A percentile compares a stretch with the other conserved stretches of the same genome.
Conservation (phyloP, 371 early-diverging fungal species). For the Dinochytrium kinnereticum region DNA sequence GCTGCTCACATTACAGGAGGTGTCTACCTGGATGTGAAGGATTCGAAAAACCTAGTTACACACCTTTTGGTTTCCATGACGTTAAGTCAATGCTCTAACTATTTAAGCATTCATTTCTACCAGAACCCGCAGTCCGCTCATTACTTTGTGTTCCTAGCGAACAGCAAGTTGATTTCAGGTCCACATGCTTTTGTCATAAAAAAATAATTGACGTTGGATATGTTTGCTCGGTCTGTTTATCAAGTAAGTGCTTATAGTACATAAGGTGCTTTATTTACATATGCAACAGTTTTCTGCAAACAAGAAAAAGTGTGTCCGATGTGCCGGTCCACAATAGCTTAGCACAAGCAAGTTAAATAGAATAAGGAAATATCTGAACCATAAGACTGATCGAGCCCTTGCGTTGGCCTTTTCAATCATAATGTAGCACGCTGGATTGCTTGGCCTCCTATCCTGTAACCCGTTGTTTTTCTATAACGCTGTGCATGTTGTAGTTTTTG, state of each 20-base stretch:
- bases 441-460: too few species aligned
- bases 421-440: too few species aligned
- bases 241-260: constrained; percentile 70
- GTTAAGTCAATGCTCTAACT: not conserved
- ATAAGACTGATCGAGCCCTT: too few species aligned
- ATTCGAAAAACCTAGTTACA: constrained; percentile 72
- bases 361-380: too few species aligned
- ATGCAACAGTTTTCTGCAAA: constrained; percentile 9
- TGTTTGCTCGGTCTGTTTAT: constrained; percentile 95
- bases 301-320: not conserved
- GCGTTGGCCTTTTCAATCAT: too few species aligned
- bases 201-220: constrained; percentile 88
- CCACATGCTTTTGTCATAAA: constrained; percentile 97
- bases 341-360: not conserved
- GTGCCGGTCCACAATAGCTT: not conserved
- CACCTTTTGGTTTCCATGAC: constrained; percentile 68
- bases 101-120: constrained; percentile 77
- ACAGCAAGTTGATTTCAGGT: constrained; percentile 89
- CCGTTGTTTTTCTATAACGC: constrained; percentile 21
- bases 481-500: constrained; percentile 65
- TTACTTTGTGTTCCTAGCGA: constrained; percentile 75
- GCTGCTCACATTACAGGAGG: constrained; percentile 92
- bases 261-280: constrained; percentile 6
- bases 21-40: constrained; percentile 68
- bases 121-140: constrained; percentile 76